Conservation (phyloP, 805 yeast genomes). For the Yamadazyma phyllophila region DNA sequence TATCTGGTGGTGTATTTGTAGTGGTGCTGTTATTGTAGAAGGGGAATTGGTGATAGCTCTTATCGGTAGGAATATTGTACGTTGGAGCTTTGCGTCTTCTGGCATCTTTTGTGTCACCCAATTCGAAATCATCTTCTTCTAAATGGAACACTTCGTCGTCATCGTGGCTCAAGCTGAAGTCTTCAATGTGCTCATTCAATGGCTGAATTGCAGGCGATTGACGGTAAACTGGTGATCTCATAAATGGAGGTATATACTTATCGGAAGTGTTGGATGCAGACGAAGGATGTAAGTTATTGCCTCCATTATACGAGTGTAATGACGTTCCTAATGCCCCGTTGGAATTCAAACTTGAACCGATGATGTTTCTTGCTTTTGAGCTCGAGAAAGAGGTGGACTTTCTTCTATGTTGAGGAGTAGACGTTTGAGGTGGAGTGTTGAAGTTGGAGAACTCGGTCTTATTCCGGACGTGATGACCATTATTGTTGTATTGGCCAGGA, state of each 20-base stretch:
- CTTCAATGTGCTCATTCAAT: constrained; percentile 36
- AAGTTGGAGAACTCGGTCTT: constrained; percentile 13
- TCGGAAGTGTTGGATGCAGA: constrained; percentile 9
- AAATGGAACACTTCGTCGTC: constrained; percentile 42
- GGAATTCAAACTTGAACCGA: constrained; percentile 6
- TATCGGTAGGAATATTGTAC: constrained; percentile 9
- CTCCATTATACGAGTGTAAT: constrained; percentile 6
- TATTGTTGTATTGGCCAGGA: background rate
- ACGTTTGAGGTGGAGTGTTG: constrained; percentile 7
- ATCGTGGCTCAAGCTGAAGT: constrained; percentile 22
- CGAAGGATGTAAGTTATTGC: constrained; percentile 2
- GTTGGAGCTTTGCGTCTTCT: constrained; percentile 7
- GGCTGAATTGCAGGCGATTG: constrained; percentile 35
- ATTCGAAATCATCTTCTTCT: constrained; percentile 41
- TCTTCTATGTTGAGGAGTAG: constrained; percentile 14
- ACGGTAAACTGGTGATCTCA: constrained; percentile 35
- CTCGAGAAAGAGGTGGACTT: constrained; percentile 24
- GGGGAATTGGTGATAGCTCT: constrained; percentile 8
- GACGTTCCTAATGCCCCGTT: constrained; percentile 2
- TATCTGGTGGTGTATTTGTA: background rate
- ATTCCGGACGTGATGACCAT: constrained; percentile 8
- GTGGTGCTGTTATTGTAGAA: background rate
- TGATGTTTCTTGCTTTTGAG: constrained; percentile 15
- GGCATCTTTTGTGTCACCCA: constrained; percentile 3
- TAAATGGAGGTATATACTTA: constrained; percentile 42